phyloP scores from a whole-genome alignment of 2,329 filamentous ascomycete genomes.

The Neonectria coccinea region DNA sequence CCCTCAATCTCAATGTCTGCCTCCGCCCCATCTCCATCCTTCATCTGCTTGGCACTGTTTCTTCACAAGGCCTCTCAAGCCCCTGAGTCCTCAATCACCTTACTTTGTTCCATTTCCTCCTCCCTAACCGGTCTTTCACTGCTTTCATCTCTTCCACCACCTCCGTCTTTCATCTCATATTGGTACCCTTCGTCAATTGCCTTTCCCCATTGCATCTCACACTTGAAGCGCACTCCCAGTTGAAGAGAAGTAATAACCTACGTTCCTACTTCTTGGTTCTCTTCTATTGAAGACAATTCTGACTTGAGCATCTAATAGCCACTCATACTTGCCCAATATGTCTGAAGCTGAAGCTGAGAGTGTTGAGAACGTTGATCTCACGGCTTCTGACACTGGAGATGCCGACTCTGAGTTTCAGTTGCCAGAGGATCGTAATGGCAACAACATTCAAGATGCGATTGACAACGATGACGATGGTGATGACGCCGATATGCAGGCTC shows the following conservation, averaged over 20 bases:
- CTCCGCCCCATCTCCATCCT: background rate
- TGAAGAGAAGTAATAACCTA: background rate
- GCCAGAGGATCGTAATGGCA: background rate
- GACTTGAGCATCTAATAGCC: background rate
- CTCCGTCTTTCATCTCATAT: background rate
- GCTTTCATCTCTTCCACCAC: background rate
- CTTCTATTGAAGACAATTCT: background rate
- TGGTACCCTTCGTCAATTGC: too few relatives aligned
- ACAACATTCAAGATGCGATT: background rate
- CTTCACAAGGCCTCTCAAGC: background rate
- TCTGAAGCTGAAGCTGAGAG: slow-evolving; percentile 1
- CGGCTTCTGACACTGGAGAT: background rate
- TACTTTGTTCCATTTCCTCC: background rate
- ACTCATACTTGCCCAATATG: background rate
- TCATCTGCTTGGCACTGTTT: background rate
- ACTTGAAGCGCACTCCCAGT: background rate
- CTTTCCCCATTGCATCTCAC: background rate
- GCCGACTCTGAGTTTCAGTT: background rate
- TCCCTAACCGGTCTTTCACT: too few relatives aligned
- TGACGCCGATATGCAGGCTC: background rate
- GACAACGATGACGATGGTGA: background rate
- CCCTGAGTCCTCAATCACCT: background rate
- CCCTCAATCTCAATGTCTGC: background rate
- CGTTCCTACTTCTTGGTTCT: background rate
- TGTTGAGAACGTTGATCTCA: slow-evolving; percentile 7